Evolutionary conservation across 495 filamentous ascomycete species (phyloP), one percentile per base, ranked within the genome.

Genomic region (Lasiosphaeris hirsuta): DNA sequence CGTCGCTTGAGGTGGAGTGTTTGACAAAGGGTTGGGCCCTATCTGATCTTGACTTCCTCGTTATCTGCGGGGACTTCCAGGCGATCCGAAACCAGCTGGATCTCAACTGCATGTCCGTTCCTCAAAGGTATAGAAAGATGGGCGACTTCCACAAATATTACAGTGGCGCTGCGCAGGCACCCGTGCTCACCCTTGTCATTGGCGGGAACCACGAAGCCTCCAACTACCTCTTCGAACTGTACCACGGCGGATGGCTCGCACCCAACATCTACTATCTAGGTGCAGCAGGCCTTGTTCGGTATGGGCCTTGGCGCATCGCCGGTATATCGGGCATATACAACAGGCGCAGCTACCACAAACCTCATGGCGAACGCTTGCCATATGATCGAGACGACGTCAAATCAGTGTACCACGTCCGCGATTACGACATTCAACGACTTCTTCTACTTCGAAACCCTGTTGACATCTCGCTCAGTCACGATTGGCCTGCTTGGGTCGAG

Each of bases 211-310:
- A 96, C 61, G 92, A 96, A 71, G 89, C 91, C 0, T 86, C 86
- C 63, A 88, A 86, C 42, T 79, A 95, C 65, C 67, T 93, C 0
- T 89, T 80, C 71, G 92, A 96, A 63, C 79, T 96, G 6, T 92
- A 88, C 72, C 92, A 96, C 68, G 92, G 92, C 30, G 92, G 92
- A 17, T 96, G 92, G 92, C 90, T 88, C 4, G 91, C 91, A 4
- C 90, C 87, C n/a, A 94, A 91, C 48, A 96, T 96, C 46, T 96
- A 92, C 74, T 96, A 92, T 72, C 68, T 96, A 56, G 92, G 92
- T 19, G 89, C 90, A 13, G 87, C 92, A 8, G 92, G 90, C 59
- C 84, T 96, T 3, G 59, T 96, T 3, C 84, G 86, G 30, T 78
- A 88, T 40, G 90, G 90, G 2, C 82, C 85, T 3, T 70, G 96